Conservation (phyloP, 177 flowering plant genomes). For the Viscum album region DNA sequence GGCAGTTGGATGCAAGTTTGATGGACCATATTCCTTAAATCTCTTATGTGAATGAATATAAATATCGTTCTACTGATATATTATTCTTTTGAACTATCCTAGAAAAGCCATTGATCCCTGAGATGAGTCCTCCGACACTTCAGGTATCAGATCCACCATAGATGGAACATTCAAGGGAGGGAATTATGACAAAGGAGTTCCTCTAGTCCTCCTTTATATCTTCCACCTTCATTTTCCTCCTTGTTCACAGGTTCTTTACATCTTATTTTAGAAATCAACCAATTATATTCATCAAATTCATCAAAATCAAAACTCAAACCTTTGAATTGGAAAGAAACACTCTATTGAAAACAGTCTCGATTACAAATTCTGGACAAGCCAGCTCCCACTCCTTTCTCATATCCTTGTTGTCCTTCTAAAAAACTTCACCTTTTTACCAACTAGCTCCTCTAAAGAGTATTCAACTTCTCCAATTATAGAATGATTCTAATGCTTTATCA, state of each 20-base stretch:
- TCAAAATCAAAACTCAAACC: conserved; percentile 30
- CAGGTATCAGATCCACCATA: conserved; percentile 34
- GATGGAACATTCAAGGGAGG: conserved; percentile 24
- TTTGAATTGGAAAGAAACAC: conserved; percentile 17
- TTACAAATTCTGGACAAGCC: conserved; percentile 11
- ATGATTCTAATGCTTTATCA: conserved; percentile 48
- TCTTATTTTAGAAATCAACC: conserved; percentile 32
- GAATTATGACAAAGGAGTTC: conserved; percentile 17
- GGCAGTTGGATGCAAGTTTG: conserved; percentile 32
- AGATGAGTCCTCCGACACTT: conserved; percentile 28
- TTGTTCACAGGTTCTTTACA: conserved; percentile 21
- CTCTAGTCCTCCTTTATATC: conserved; percentile 18
- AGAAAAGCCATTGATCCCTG: conserved; percentile 33
- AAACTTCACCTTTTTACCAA: too few relatives aligned
- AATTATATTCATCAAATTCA: conserved; percentile 31
- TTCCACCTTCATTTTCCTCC: conserved; percentile 17
- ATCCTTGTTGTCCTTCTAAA: background rate
- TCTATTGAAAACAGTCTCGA: conserved; percentile 18
- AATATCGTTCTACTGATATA: conserved; percentile 25
- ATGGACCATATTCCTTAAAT: conserved; percentile 28
- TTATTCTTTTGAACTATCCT: conserved; percentile 35
- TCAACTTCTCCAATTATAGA: conserved; percentile 26
- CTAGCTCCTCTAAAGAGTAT: background rate
- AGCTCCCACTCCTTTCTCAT: too few relatives aligned
- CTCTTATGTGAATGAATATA: conserved; percentile 21